Evolutionary conservation across 768 basidiomycete genomes (phyloP).

Genomic region (Trametes elegans): DNA sequence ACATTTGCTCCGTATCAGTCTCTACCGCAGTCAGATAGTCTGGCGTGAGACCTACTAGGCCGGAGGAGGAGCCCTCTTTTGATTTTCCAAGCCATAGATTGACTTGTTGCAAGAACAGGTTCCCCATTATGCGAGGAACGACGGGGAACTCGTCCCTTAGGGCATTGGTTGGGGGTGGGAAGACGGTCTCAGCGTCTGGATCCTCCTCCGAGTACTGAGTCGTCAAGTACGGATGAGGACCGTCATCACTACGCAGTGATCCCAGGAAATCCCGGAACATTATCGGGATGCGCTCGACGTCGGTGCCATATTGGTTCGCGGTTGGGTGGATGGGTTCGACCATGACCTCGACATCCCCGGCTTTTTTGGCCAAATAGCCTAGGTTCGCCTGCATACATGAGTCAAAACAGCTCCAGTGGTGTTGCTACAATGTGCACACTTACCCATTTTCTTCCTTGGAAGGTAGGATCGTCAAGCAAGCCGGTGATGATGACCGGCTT

Average conservation of each 20-base stretch:
- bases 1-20: neutral
- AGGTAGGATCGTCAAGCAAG: slow-evolving; percentile 25
- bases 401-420: too few relatives aligned
- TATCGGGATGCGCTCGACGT: slow-evolving; percentile 26
- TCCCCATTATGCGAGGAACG: slow-evolving; percentile 29
- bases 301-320: slow-evolving; percentile 29
- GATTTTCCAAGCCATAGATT: slow-evolving; percentile 33
- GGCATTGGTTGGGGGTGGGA: slow-evolving; percentile 30
- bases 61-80: slow-evolving; percentile 30
- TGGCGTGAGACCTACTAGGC: slow-evolving; percentile 23
- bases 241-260: slow-evolving; percentile 19
- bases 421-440: too few relatives aligned
- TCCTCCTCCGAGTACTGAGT: slow-evolving; percentile 32
- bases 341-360: slow-evolving; percentile 24
- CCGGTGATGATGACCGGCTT: slow-evolving; percentile 27
- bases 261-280: slow-evolving; percentile 26
- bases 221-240: slow-evolving; percentile 28
- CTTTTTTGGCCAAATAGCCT: slow-evolving; percentile 25
- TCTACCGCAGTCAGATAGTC: neutral
- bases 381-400: slow-evolving; percentile 27
- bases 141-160: slow-evolving; percentile 29
- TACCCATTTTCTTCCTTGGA: slow-evolving; percentile 29
- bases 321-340: slow-evolving; percentile 30
- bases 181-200: slow-evolving; percentile 25
- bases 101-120: slow-evolving; percentile 32